phyloP scores from a whole-genome alignment of 306 rosid genomes.

The Herpetospermum pedunculosum region DNA sequence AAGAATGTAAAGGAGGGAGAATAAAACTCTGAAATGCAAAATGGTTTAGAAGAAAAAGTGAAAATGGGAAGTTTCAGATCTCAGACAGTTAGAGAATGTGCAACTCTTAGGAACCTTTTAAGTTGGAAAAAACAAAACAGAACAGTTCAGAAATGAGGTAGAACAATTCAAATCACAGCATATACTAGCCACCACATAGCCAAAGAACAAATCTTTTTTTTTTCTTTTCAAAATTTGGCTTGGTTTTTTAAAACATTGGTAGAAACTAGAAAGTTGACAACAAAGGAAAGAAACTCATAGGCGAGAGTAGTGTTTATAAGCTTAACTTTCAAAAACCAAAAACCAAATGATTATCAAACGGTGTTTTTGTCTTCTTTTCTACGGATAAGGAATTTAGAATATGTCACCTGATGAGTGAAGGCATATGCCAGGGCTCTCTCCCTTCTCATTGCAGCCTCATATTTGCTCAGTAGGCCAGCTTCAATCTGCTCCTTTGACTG shows the following conservation, averaged over 20 bases:
- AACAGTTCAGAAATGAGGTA: not conserved
- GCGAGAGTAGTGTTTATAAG: too few relatives aligned
- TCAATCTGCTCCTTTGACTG: constrained; percentile 96
- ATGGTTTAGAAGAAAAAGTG: not conserved
- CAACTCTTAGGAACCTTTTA: not conserved
- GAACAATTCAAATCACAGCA: not conserved
- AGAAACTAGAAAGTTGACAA: too few relatives aligned
- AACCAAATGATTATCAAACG: too few relatives aligned
- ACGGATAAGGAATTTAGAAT: not conserved
- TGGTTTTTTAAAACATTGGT: too few relatives aligned
- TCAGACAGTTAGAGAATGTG: not conserved
- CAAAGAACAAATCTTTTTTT: not conserved
- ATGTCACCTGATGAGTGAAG: constrained; percentile 85
- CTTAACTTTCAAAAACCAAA: too few relatives aligned
- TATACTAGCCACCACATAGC: not conserved
- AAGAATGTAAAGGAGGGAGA: not conserved
- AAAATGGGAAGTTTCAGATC: not conserved
- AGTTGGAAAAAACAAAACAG: not conserved
- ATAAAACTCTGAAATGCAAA: not conserved
- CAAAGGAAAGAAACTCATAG: too few relatives aligned
- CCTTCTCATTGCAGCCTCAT: constrained; percentile 87
- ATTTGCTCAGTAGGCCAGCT: constrained; percentile 67
- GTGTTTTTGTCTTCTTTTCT: not conserved
- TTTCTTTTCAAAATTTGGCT: too few relatives aligned
- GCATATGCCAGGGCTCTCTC: constrained; percentile 97